phyloP scores from a whole-genome alignment of 2,329 filamentous ascomycete genomes.

The Fusarium longipes region DNA sequence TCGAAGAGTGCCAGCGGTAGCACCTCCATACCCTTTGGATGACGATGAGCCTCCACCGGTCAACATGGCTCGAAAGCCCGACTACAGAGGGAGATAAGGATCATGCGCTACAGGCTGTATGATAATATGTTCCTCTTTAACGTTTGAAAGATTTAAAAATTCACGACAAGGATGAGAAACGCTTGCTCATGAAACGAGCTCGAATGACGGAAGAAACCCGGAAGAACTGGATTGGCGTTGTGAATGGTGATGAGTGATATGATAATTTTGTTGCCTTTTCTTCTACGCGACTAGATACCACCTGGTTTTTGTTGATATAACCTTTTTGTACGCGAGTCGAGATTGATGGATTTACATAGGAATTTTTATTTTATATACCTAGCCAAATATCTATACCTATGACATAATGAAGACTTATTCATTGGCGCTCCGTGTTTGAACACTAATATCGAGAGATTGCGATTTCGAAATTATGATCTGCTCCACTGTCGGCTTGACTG shows the following conservation, averaged over 20 bases:
- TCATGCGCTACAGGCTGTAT: not conserved
- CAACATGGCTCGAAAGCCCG: slow-evolving; percentile 88
- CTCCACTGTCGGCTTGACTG: not conserved
- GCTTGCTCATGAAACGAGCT: not conserved
- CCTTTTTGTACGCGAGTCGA: slow-evolving; percentile 18
- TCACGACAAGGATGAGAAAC: not conserved
- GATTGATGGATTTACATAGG: slow-evolving; percentile 4
- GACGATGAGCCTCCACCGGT: slow-evolving; percentile 85
- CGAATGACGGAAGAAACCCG: slow-evolving; percentile 2
- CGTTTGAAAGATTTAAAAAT: not conserved
- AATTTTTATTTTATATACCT: slow-evolving; percentile 6
- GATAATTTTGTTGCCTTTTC: slow-evolving; percentile 20
- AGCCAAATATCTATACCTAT: slow-evolving; percentile 2
- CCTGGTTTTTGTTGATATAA: slow-evolving; percentile 34
- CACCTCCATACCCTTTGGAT: slow-evolving; percentile 81
- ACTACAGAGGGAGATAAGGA: slow-evolving; percentile 64
- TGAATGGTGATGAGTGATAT: slow-evolving; percentile 8
- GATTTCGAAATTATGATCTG: no score
- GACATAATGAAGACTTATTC: slow-evolving; percentile 4
- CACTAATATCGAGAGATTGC: not conserved
- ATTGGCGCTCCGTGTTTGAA: not conserved
- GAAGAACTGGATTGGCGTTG: slow-evolving; percentile 29
- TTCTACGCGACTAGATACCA: slow-evolving; percentile 42
- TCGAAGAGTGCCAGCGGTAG: slow-evolving; percentile 51
- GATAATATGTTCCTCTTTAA: not conserved